A percentile compares a stretch with the other conserved stretches of the same genome.
Evolutionary conservation across 208 protist species (phyloP).

Genomic region (Trypanosoma congolense): DNA sequence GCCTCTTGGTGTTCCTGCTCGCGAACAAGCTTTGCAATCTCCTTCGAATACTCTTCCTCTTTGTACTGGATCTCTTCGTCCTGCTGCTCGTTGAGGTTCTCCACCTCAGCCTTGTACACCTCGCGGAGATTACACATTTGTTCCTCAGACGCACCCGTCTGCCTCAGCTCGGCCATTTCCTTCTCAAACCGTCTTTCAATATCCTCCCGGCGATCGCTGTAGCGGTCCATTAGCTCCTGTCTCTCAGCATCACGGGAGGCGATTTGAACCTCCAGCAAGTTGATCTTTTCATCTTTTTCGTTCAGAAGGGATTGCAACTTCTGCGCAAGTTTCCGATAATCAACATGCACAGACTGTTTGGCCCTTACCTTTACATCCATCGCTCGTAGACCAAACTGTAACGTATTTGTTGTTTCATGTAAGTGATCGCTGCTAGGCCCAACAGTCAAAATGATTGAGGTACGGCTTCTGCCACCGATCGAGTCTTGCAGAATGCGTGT

Average conservation of each 20-base stretch:
- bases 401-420: conserved; percentile 81
- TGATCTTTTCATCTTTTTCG: conserved; percentile 71
- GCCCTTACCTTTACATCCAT: conserved; percentile 85
- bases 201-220: conserved; percentile 46
- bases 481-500: conserved; percentile 90
- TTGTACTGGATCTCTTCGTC: conserved; percentile 77
- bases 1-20: conserved; percentile 78
- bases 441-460: conserved; percentile 85
- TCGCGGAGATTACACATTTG: conserved; percentile 76
- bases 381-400: conserved; percentile 80
- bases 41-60: conserved; percentile 74
- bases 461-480: conserved; percentile 86
- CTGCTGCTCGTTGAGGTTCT: conserved; percentile 84
- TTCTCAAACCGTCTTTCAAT: conserved; percentile 53
- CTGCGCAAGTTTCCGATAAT: conserved; percentile 79
- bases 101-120: conserved; percentile 67
- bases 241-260: conserved; percentile 70
- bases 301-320: conserved; percentile 68
- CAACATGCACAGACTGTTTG: conserved; percentile 67
- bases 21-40: conserved; percentile 70
- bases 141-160: conserved; percentile 59
- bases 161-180: conserved; percentile 53
- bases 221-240: conserved; percentile 59
- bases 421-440: conserved; percentile 81
- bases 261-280: conserved; percentile 70